Conservation (phyloP, 768 basidiomycete species). For the Saitozyma sp. region DNA sequence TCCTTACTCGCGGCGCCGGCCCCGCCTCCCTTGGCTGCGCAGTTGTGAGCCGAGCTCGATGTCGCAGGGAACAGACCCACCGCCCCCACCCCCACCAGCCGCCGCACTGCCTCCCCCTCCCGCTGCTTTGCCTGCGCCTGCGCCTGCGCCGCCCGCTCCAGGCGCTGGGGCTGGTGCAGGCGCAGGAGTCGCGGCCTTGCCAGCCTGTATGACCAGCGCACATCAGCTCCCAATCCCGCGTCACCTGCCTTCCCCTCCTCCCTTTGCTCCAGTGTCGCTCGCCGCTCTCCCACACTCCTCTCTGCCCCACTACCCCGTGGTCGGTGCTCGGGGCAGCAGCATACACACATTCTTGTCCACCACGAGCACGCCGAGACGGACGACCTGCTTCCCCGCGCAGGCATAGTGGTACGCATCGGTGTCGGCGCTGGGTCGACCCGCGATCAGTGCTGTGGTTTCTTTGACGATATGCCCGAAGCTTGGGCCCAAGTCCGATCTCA, state of each 20-base stretch:
- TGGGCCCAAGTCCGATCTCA: constrained; percentile 14
- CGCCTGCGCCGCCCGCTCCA: neutral
- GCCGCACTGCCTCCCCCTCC: constrained; percentile 12
- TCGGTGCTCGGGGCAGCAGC: constrained; percentile 1
- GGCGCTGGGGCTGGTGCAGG: no score
- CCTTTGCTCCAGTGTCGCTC: no score
- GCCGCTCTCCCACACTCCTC: no score
- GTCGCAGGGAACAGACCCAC: no score
- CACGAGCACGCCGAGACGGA: constrained; percentile 40
- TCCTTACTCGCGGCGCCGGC: constrained; percentile 7
- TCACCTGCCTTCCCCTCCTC: no score
- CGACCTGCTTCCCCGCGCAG: constrained; percentile 48
- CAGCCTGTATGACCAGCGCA: no score
- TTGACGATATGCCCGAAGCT: neutral
- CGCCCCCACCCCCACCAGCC: constrained; percentile 3
- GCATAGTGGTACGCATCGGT: constrained; percentile 51
- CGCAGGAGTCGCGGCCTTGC: no score
- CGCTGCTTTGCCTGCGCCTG: constrained; percentile 2
- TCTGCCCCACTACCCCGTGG: no score
- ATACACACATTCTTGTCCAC: constrained; percentile 45
- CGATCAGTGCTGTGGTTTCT: neutral
- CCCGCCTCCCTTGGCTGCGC: no score
- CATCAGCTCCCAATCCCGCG: no score
- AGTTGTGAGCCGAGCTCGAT: no score
- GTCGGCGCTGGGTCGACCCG: constrained; percentile 33